phyloP scores from a whole-genome alignment of 2,329 filamentous ascomycete genomes.

The Dendrostoma leiphaemia region DNA sequence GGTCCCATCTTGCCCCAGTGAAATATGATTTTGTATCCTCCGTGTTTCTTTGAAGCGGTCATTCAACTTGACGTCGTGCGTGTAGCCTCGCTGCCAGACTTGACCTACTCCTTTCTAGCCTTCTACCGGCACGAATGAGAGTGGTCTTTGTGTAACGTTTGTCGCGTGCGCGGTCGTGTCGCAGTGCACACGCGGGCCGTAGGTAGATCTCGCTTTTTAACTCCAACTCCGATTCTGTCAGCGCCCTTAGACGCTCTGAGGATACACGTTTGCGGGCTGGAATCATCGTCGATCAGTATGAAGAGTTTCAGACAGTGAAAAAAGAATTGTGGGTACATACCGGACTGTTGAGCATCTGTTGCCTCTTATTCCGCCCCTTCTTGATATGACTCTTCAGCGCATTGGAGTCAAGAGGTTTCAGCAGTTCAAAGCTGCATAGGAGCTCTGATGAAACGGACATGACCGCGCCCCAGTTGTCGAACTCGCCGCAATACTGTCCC shows the following conservation, averaged over 20 bases:
- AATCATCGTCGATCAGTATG: background rate
- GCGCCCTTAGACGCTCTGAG: constrained; percentile 18
- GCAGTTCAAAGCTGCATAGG: constrained; percentile 92
- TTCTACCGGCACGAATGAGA: constrained; percentile 17
- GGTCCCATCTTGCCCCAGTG: background rate
- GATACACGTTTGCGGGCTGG: constrained; percentile 19
- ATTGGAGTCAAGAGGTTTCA: constrained; percentile 94
- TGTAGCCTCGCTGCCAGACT: background rate
- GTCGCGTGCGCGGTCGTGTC: background rate
- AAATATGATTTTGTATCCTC: background rate
- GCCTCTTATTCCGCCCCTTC: constrained; percentile 91
- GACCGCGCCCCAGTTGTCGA: constrained; percentile 98
- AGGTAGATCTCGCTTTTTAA: background rate
- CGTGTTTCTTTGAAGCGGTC: constrained; percentile 1
- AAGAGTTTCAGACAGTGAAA: too few species aligned
- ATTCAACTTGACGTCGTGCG: background rate
- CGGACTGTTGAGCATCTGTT: constrained; percentile 94
- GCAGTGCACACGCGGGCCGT: background rate
- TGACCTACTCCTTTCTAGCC: constrained; percentile 5
- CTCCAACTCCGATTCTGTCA: background rate
- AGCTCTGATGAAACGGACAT: constrained; percentile 96
- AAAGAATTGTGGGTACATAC: constrained; percentile 54
- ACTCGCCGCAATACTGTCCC: constrained; percentile 89
- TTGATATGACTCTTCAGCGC: constrained; percentile 98
- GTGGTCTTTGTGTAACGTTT: background rate